phyloP scores from a whole-genome alignment of 108 stramenopile species.

The Aurantiochytrium sp. region DNA sequence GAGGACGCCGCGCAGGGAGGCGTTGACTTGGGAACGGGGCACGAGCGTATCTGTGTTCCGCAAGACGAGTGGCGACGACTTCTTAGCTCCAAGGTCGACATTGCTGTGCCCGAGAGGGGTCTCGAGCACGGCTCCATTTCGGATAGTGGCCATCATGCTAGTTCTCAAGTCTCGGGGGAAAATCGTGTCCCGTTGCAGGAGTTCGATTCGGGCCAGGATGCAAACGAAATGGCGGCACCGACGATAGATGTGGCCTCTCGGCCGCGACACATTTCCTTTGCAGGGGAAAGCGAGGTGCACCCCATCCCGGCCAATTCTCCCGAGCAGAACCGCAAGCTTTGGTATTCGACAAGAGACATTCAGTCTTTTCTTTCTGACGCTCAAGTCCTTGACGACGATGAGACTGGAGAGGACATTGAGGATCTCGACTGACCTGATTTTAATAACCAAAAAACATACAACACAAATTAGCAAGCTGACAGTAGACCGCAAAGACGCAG shows the following conservation, averaged over 20 bases:
- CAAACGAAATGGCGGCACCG: too few relatives aligned
- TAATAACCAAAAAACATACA: too few relatives aligned
- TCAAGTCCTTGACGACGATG: background rate
- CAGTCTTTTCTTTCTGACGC: background rate
- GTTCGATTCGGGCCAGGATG: too few relatives aligned
- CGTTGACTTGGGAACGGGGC: background rate
- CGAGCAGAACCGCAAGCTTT: background rate
- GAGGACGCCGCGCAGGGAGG: background rate
- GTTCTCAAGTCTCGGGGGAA: too few relatives aligned
- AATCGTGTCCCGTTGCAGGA: too few relatives aligned
- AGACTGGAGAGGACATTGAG: background rate
- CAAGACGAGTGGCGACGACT: background rate
- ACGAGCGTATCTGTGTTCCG: background rate
- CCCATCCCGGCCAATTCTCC: too few relatives aligned
- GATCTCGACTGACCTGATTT: background rate
- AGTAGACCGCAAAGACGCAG: too few relatives aligned
- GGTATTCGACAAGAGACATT: background rate
- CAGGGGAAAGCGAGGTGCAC: background rate
- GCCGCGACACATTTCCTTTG: background rate
- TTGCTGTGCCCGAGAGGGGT: background rate
- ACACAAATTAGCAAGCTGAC: too few relatives aligned
- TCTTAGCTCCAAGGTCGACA: background rate
- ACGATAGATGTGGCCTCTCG: too few relatives aligned
- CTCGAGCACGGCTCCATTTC: background rate
- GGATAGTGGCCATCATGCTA: too few relatives aligned